Base-by-base conservation (phyloP, 2,329 filamentous ascomycete genomes). In the Diaporthe vexans region DNA sequence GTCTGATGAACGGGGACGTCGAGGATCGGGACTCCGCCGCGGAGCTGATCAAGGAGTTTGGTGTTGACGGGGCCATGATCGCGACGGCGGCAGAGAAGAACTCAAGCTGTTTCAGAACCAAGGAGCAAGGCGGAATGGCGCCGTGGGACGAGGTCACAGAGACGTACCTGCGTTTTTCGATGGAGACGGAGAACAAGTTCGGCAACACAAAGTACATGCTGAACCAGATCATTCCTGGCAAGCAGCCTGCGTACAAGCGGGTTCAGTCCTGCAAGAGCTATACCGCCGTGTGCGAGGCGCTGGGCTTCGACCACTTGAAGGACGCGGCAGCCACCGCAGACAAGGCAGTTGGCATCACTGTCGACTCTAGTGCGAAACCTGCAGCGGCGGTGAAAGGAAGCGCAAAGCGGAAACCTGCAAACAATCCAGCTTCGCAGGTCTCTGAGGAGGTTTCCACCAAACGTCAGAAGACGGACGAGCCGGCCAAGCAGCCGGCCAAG, bases 61-160 rank as follows among this genome's bases (percentile, higher is more conserved):
- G 92, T n/a, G 94, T 94, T 8, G 95, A 98, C 80, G 96, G 95
- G 8, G 97, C 94, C 75, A 99, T 99, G 97, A 98, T 99, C 79
- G 97, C 97, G 13, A 97, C 95, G 4, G 90, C 94, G 4, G 97
- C 97, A 1, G 97, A 99, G 86, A 91, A 92, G 77, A 99, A 99
- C 81, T 91, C 95, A 4, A 97, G 94, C 77, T 95, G 94, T 80
- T 99, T 99, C 86, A 90, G 94, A 52, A 82, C 88, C 1, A 84
- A 89, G 51, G 89, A 87, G 0, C 90, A 94, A 54, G 95, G 95
- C 15, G 95, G 94, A 1, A 81, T 92, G 46, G 88, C 91, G 0
- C 86, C 89, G 0, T 98, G 96, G 96, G 85, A 88, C 75, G 92
- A 96, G 67, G 92, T 97, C 1, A 94, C 94, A 4, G 88, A 91